Evolutionary conservation across 2,329 filamentous ascomycete species (phyloP), one percentile per base, ranked within the genome.

Genomic region (Trichoderma polysporum): DNA sequence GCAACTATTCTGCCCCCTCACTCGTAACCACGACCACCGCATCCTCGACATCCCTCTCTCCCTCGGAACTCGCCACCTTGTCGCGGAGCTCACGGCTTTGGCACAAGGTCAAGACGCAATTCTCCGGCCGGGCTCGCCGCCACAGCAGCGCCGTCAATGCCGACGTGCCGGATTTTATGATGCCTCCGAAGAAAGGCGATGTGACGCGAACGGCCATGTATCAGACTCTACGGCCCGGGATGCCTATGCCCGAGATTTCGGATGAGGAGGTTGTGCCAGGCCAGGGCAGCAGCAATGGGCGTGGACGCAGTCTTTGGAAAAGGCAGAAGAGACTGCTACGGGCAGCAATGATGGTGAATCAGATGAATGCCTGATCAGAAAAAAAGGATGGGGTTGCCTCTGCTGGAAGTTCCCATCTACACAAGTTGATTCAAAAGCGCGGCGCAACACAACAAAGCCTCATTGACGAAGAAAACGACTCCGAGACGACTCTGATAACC

Each of bases 321-420:
- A 79, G 75, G 67, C 75, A 78, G 58, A 79, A 79, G 47, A 76
- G 82, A 59, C 68, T 84, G 31, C 73, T 75, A 47, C 74, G 81
- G 33, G 82, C 82, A 1, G 76, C 78, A 33, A 75, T 73, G 63
- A 71, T 84, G 59, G 73, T 83, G 45, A 71, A 72, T 9, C 41
- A 60, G 17, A 63, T 19, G 13, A 19, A 22, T 50, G 37, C 29
- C 45, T 31, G 17, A n/a, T 37, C 22, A 19, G 6, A 45, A 29
- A 25, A 39, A 15, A 35, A 4, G n/a, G n/a, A n/a, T n/a, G n/a
- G n/a, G n/a, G n/a, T n/a, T n/a, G n/a, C n/a, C n/a, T 47, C 13
- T 5, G 25, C 29, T 39, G 29, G 19, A 37, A 35, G 15, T 15
- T 17, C 29, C 8, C 8, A 27, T 9, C 33, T n/a, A 31, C 39